These are phyloP conservation scores for Plasmodium yoelii DNA, from an alignment of 169 alveolate genomes.

Conservation along the genomic window DNA sequence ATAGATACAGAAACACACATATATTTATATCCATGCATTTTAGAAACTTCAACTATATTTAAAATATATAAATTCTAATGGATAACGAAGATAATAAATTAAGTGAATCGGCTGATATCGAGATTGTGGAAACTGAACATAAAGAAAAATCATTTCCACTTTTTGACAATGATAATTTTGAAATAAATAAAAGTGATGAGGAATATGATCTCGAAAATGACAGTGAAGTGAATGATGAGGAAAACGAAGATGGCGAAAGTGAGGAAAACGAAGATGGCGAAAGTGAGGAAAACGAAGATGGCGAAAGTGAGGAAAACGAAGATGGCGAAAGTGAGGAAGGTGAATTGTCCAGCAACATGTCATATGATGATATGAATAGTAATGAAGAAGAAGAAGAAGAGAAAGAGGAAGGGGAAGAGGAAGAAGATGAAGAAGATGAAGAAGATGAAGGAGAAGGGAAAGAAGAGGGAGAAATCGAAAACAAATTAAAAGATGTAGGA, in stretches of 20 bases:
- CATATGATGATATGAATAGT: slow-evolving; percentile 44
- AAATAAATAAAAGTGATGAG: background rate
- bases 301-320: slow-evolving; percentile 48
- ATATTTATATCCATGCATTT: too few relatives aligned
- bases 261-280: slow-evolving; percentile 69
- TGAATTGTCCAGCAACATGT: slow-evolving; percentile 45
- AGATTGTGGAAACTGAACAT: background rate
- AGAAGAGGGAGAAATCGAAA: background rate
- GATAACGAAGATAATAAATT: too few relatives aligned
- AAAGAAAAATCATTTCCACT: slow-evolving; percentile 45
- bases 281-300: slow-evolving; percentile 67
- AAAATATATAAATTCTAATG: too few relatives aligned
- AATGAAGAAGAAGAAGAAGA: slow-evolving; percentile 72
- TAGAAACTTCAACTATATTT: too few relatives aligned
- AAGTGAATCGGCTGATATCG: too few relatives aligned
- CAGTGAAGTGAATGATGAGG: background rate
- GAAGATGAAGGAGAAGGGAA: slow-evolving; percentile 58
- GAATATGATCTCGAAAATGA: background rate
- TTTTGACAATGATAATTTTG: slow-evolving; percentile 7
- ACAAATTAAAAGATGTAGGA: background rate
- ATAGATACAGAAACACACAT: too few relatives aligned
- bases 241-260: slow-evolving; percentile 17
- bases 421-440: slow-evolving; percentile 59
- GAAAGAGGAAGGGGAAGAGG: slow-evolving; percentile 68
- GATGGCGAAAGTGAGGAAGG: slow-evolving; percentile 58